Base-by-base conservation (phyloP, 1,284 basidiomycete species). In the Tilletia setariae region DNA sequence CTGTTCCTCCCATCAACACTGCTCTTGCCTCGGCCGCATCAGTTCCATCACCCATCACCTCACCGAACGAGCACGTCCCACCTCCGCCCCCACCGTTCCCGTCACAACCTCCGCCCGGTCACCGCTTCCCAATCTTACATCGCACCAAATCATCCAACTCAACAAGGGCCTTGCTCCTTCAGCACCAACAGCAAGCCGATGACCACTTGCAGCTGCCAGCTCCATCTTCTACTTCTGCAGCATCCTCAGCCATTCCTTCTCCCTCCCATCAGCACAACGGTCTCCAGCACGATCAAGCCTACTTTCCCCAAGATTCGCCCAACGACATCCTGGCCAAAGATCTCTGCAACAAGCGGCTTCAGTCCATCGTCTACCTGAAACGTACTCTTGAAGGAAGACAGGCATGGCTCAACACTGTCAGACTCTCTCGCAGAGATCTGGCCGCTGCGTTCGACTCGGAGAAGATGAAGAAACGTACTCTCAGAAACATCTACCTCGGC, bases 341-440 rank as follows among this genome's bases (percentile, higher is more conserved):
- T n/a, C 47, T 70, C 15, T 73, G 75, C 49, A 64, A 65, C 62
- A 75, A 70, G 64, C 71, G 75, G 25, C 68, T 76, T 32, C 67
- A 68, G n/a, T 71, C 66, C 59, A 66, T 76, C 28, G 46, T 51
- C 62, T 64, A 72, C 15, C 73, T 76, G 46, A 76, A 76, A 49
- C 67, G 68, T 32, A 68, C 75, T 1, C 69, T 74, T 15, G 63
- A 63, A 16, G 70, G 71, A 9, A 28, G 56, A 8, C 66, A 67
- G 11, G 47, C 69, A 15, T 78, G 74, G 74, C 70, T 77, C 61
- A 66, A 71, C 23, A 73, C 72, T 21, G 47, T 77, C 42, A 67
- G 68, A 40, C 63, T 78, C 19, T 28, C 61, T 7, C 67, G 62
- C 0, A 1, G 47, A 44, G 76, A 76, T 19, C 69, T 77, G 13